These are phyloP conservation scores for Cladosporium colombiae DNA, from an alignment of 2,329 filamentous ascomycete genomes.

Conservation along the genomic window DNA sequence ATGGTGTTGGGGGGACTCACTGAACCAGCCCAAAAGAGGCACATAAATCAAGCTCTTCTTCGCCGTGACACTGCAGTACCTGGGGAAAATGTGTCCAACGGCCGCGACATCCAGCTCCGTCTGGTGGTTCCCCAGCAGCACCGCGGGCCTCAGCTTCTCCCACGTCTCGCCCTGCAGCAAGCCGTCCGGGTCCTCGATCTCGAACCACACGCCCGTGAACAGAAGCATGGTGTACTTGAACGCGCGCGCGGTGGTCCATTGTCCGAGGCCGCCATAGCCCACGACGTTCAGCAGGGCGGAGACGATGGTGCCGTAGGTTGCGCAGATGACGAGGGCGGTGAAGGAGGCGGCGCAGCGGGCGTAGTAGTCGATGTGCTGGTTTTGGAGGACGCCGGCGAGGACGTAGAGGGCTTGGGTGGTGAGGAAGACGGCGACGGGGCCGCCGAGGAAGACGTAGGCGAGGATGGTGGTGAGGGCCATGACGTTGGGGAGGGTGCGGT, in stretches of 20 bases:
- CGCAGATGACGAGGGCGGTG: slow-evolving; percentile 43
- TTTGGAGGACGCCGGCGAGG: slow-evolving; percentile 33
- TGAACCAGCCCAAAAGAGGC: slow-evolving; percentile 95
- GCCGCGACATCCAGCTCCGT: slow-evolving; percentile 88
- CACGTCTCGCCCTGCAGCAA: slow-evolving; percentile 48
- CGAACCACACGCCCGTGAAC: slow-evolving; percentile 76
- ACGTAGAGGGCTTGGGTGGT: slow-evolving; percentile 36
- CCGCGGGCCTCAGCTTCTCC: slow-evolving; percentile 68
- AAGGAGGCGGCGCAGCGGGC: slow-evolving; percentile 59
- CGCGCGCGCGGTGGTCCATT: slow-evolving; percentile 78
- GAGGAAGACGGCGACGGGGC: slow-evolving; percentile 29
- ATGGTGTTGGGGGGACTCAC: slow-evolving; percentile 35
- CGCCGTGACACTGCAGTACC: slow-evolving; percentile 88
- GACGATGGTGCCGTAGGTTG: slow-evolving; percentile 73
- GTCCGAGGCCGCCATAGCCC: slow-evolving; percentile 73
- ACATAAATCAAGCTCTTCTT: slow-evolving; percentile 79
- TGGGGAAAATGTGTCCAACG: slow-evolving; percentile 85
- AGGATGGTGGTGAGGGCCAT: slow-evolving; percentile 29
- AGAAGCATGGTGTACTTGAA: slow-evolving; percentile 79
- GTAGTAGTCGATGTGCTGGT: slow-evolving; percentile 57
- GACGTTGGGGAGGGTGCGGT: background rate
- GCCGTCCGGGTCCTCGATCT: slow-evolving; percentile 64
- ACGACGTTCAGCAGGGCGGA: slow-evolving; percentile 70
- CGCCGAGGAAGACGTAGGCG: slow-evolving; percentile 24
- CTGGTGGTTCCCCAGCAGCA: slow-evolving; percentile 95